Evolutionary conservation across 305 asterid species (phyloP).

Genomic region (Stenogyne calaminthoides): DNA sequence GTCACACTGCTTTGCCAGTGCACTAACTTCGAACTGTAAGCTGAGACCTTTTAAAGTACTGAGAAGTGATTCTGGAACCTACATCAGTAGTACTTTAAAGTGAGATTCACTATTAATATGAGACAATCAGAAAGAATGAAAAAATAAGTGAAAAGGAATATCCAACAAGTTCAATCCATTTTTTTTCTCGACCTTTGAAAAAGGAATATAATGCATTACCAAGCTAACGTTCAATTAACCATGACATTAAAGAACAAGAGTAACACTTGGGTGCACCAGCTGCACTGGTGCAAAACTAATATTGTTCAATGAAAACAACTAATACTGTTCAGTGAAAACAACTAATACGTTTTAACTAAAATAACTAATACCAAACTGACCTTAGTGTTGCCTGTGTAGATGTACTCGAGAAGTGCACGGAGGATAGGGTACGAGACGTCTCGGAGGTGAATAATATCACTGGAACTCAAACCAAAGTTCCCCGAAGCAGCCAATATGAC

Average conservation of each 20-base stretch:
- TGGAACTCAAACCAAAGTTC: slow-evolving; percentile 49
- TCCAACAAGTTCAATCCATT: background rate
- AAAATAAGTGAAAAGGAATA: background rate
- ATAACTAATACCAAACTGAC: slow-evolving; percentile 39
- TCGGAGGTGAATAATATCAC: slow-evolving; percentile 51
- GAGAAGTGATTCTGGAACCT: slow-evolving; percentile 77
- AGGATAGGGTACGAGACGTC: slow-evolving; percentile 62
- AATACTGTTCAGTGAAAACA: too few species aligned
- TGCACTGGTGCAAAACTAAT: too few species aligned
- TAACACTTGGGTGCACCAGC: too few species aligned
- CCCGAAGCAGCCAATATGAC: slow-evolving; percentile 80
- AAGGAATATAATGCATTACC: slow-evolving; percentile 6
- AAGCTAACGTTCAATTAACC: background rate
- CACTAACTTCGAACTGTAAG: slow-evolving; percentile 60
- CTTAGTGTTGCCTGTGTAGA: slow-evolving; percentile 79
- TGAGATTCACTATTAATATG: background rate
- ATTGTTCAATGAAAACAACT: too few species aligned
- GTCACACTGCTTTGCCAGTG: slow-evolving; percentile 77
- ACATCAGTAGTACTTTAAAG: slow-evolving; percentile 7
- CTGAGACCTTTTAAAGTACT: slow-evolving; percentile 64
- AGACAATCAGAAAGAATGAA: too few species aligned
- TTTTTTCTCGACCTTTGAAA: background rate
- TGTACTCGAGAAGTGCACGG: slow-evolving; percentile 78
- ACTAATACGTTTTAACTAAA: too few species aligned
- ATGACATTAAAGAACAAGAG: background rate